Evolutionary conservation across 352 stramenopile species (phyloP).

Genomic region (Phytophthora agathidicida): DNA sequence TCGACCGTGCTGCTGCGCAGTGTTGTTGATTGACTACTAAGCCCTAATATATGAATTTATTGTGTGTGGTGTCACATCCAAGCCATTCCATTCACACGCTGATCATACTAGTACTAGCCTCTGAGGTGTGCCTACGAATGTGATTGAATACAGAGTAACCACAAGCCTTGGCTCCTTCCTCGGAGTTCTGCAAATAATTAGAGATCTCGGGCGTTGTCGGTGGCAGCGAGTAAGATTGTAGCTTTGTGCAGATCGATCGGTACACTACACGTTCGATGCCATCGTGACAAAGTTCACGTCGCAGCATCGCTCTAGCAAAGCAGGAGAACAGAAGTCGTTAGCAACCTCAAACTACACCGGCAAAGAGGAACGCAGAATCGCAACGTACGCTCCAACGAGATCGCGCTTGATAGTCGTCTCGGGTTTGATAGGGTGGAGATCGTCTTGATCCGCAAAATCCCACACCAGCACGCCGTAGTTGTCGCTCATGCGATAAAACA

Average conservation of each 20-base stretch:
- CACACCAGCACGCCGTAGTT: slow-evolving; percentile 34
- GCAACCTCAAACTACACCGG: too few species aligned
- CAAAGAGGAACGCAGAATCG: neutral
- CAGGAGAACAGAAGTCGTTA: slow-evolving; percentile 35
- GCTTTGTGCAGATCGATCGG: slow-evolving; percentile 40
- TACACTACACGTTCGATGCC: slow-evolving; percentile 39
- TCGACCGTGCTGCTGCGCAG: too few species aligned
- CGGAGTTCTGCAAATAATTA: slow-evolving; percentile 35
- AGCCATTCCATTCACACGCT: slow-evolving; percentile 9
- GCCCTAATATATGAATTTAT: slow-evolving; percentile 28
- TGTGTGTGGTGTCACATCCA: neutral
- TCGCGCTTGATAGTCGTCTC: slow-evolving; percentile 39
- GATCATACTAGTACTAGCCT: slow-evolving; percentile 1
- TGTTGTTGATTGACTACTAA: slow-evolving; percentile 21
- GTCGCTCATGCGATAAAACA: slow-evolving; percentile 33
- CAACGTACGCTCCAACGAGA: slow-evolving; percentile 42
- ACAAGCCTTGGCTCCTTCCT: slow-evolving; percentile 37
- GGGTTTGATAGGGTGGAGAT: slow-evolving; percentile 31
- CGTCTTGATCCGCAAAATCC: slow-evolving; percentile 43
- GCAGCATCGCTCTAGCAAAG: slow-evolving; percentile 32
- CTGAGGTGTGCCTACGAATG: slow-evolving; percentile 38
- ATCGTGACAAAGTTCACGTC: slow-evolving; percentile 38
- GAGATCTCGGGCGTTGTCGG: slow-evolving; percentile 14
- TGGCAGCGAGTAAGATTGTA: slow-evolving; percentile 31
- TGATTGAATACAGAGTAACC: slow-evolving; percentile 50